Percentiles rank a stretch among this genome's conserved stretches.
Conservation (phyloP, 116 monocot genomes). For the Trichopus zeylanicus region DNA sequence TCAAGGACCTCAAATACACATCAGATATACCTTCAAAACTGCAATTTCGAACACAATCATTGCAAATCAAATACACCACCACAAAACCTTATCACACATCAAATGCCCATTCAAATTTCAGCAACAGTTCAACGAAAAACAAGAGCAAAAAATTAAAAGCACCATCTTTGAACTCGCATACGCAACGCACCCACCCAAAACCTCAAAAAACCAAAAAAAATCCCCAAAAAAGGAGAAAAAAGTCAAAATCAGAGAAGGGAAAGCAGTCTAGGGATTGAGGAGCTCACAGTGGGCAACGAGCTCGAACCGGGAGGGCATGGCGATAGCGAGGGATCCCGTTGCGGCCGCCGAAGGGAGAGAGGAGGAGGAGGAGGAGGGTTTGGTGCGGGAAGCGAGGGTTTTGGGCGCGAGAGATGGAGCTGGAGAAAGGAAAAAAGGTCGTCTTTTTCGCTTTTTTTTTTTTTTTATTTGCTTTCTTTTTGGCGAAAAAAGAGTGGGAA, state of each 20-base stretch:
- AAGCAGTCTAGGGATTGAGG: neutral
- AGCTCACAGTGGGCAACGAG: no score
- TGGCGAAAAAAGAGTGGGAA: neutral
- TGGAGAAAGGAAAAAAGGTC: neutral
- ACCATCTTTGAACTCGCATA: neutral
- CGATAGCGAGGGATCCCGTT: no score
- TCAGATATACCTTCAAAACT: no score
- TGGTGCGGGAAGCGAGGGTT: neutral
- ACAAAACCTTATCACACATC: no score
- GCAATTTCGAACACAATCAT: no score
- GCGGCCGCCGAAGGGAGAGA: no score
- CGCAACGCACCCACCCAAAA: neutral
- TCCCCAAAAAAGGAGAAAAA: neutral
- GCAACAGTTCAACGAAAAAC: neutral
- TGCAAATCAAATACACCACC: no score
- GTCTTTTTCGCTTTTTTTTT: neutral
- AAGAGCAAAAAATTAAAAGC: neutral
- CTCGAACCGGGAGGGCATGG: no score
- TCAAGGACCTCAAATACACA: no score
- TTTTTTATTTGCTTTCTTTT: neutral
- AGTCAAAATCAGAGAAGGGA: neutral
- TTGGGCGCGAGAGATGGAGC: neutral
- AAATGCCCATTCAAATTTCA: neutral
- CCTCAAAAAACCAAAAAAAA: neutral
- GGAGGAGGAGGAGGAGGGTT: no score